Evolutionary conservation across 2,329 filamentous ascomycete species (phyloP), one percentile per base, ranked within the genome.

Genomic region (Pseudocercospora vitis): DNA sequence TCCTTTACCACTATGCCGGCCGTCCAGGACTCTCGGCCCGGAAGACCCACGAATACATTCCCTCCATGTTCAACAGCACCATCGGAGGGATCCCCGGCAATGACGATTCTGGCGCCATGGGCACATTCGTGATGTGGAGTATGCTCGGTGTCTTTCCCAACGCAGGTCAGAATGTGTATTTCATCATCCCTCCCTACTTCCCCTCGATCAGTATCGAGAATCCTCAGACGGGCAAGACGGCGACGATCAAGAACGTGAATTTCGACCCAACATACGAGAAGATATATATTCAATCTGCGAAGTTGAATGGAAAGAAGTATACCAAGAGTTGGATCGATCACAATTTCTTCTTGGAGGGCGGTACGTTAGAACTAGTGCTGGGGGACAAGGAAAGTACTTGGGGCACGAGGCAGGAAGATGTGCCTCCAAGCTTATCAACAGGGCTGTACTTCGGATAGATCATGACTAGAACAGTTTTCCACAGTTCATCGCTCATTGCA

Each of bases 101-200:
- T 68, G 83, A 80, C 39, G 86, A 89, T 66, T 84, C 84, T 1
- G 86, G 86, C 5, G 83, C 86, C 11, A 88, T 89, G 85, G 84
- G 89, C 65, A 83, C 80, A 6, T 87, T 84, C 81, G 69, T 86
- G 2, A 70, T 87, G 7, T 88, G 85, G 81, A 82, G 81, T 58
- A 86, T 86, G 78, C 77, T 87, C 31, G 85, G 85, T 1, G 70
- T 88, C 23, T 87, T 86, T 60, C 85, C 85, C 1, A 73, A 88
- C 57, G 86, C 84, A 0, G 84, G 83, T 0, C 85, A 88, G 72
- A 83, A 83, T 0, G 85, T 63, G 2, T 68, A 67, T 53, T 61
- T 70, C 44, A 63, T 70, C 52, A 65, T 60, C 2, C 82, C 81
- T 5, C 84, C 84, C 0, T 87, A 82, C 82, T 84, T 86, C 64